A percentile compares a stretch with the other conserved stretches of the same genome.
These are phyloP conservation scores for Alectoria sarmentosa DNA, from an alignment of 495 filamentous ascomycete species.

Conservation along the genomic window DNA sequence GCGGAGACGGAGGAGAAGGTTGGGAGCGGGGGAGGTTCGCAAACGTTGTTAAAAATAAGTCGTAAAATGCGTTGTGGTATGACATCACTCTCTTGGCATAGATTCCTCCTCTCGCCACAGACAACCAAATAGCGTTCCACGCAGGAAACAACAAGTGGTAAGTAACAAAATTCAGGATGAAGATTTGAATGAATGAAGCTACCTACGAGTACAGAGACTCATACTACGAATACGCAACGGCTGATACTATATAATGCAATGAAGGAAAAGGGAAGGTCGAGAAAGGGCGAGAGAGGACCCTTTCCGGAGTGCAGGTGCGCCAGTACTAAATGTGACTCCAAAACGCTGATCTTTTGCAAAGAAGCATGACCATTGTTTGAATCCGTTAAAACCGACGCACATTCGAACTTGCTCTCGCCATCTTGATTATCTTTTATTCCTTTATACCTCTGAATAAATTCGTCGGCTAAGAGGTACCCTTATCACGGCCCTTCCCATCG, in stretches of 20 bases:
- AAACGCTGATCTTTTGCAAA: conserved; percentile 5
- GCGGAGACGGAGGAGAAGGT: neutral
- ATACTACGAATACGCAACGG: neutral
- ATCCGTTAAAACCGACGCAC: neutral
- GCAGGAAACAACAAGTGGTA: neutral
- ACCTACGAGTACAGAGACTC: no score
- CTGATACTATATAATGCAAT: neutral
- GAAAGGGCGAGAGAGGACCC: neutral
- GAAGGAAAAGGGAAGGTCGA: neutral
- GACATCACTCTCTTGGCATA: conserved; percentile 5
- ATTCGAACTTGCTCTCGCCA: neutral
- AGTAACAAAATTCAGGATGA: no score
- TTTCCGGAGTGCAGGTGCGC: neutral
- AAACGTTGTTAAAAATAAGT: neutral
- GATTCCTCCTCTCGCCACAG: no score
- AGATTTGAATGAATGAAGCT: no score
- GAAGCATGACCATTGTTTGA: no score
- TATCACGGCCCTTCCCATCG: neutral
- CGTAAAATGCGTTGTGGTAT: neutral
- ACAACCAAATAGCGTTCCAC: neutral
- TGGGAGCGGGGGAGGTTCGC: no score
- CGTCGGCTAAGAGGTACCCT: neutral
- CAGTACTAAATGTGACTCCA: neutral
- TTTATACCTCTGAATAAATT: neutral
- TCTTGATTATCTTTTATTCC: neutral